These are phyloP conservation scores for Kregervanrija delftensis DNA, from an alignment of 805 yeast species.

Conservation along the genomic window DNA sequence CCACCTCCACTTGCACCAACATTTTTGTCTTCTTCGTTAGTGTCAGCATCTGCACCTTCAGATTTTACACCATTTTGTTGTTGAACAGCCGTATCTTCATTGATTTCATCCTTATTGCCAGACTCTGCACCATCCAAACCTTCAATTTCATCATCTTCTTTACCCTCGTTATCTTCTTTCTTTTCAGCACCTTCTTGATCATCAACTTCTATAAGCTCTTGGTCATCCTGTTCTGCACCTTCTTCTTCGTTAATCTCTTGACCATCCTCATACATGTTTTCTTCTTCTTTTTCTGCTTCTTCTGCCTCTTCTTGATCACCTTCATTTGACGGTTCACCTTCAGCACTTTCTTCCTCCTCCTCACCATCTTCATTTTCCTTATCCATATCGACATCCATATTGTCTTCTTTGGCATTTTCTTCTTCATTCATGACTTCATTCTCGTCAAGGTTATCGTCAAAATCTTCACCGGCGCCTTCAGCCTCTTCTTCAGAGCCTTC, in stretches of 20 bases:
- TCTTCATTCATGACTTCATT: constrained; percentile 20
- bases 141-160: constrained; percentile 21
- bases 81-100: constrained; percentile 29
- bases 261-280: constrained; percentile 13
- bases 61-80: constrained; percentile 28
- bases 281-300: constrained; percentile 17
- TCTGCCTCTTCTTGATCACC: constrained; percentile 25
- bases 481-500: constrained; percentile 29
- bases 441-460: constrained; percentile 21
- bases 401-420: constrained; percentile 15
- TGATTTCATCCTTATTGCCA: constrained; percentile 27
- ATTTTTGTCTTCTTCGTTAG: constrained; percentile 43
- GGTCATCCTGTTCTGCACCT: constrained; percentile 26
- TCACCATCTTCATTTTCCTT: constrained; percentile 23
- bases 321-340: constrained; percentile 21
- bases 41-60: constrained; percentile 32
- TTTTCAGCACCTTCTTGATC: constrained; percentile 19
- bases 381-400: constrained; percentile 25
- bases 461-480: constrained; percentile 17
- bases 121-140: constrained; percentile 25
- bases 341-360: constrained; percentile 21
- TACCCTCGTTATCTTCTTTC: constrained; percentile 20
- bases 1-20: constrained; percentile 61
- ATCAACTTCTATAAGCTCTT: constrained; percentile 20
- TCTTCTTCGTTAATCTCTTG: constrained; percentile 22